phyloP scores from a whole-genome alignment of 345 rosid species.

The Eucalyptus dawsonii region DNA sequence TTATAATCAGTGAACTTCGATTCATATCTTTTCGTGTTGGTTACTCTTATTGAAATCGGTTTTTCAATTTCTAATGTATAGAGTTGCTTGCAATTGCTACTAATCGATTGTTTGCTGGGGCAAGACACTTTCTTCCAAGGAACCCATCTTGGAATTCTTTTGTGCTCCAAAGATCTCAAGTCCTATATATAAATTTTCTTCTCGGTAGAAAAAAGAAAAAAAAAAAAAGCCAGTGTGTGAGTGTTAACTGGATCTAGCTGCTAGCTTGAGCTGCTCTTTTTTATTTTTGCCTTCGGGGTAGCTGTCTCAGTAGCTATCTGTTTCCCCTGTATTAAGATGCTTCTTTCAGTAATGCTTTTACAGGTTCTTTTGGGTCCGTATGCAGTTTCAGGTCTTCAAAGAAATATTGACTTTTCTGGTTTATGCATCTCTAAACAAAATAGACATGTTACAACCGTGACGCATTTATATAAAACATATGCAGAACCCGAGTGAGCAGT shows the following conservation, averaged over 20 bases:
- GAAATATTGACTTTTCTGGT: background rate
- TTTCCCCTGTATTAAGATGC: background rate
- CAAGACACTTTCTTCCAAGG: constrained; percentile 59
- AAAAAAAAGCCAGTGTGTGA: rapidly evolving
- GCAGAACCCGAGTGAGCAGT: background rate
- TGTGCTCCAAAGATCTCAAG: too few species aligned
- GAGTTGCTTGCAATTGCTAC: background rate
- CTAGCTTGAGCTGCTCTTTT: background rate
- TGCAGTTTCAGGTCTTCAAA: background rate
- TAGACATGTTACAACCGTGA: too few species aligned
- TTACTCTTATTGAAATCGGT: background rate
- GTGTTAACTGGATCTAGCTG: background rate
- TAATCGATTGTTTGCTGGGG: background rate
- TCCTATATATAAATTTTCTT: too few species aligned
- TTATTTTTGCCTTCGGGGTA: too few species aligned
- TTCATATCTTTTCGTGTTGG: rapidly evolving
- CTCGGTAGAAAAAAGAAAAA: too few species aligned
- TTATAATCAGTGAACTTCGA: background rate
- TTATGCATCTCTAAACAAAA: rapidly evolving
- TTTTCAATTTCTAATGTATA: too few species aligned
- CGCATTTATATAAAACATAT: rapidly evolving
- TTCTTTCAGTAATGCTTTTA: background rate
- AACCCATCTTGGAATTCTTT: constrained; percentile 1
- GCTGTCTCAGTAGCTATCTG: background rate
- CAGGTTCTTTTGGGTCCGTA: too few species aligned